Evolutionary conservation across 1,284 basidiomycete genomes (phyloP).

Genomic region (Psilocybe mexicana): DNA sequence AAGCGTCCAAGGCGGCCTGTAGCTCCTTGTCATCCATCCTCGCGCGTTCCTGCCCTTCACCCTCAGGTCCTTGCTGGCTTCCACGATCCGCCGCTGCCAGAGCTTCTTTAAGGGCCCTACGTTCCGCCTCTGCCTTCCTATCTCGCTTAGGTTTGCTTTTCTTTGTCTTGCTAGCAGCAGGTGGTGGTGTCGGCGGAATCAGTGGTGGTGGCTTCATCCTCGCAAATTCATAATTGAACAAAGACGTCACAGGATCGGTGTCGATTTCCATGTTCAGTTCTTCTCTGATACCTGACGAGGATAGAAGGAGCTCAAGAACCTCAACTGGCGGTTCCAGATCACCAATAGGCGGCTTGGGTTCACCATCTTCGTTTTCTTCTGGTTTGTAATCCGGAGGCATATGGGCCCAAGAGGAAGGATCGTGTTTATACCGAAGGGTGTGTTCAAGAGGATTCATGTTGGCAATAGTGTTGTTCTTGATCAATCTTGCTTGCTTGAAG

Average conservation of each 20-base stretch:
- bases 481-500: slow-evolving; percentile 72
- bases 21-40: slow-evolving; percentile 21
- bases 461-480: slow-evolving; percentile 59
- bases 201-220: slow-evolving; percentile 53
- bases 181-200: slow-evolving; percentile 30
- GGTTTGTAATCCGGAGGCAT: slow-evolving; percentile 3
- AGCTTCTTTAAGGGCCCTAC: slow-evolving; percentile 25
- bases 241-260: slow-evolving; percentile 57
- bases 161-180: slow-evolving; percentile 8
- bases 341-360: slow-evolving; percentile 11
- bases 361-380: slow-evolving; percentile 8
- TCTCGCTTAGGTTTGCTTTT: slow-evolving; percentile 45
- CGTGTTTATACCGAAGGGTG: slow-evolving; percentile 22
- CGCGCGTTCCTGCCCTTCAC: slow-evolving; percentile 3
- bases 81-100: slow-evolving; percentile 10
- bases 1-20: slow-evolving; percentile 19
- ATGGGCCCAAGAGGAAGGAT: slow-evolving; percentile 3
- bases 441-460: slow-evolving; percentile 62
- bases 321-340: slow-evolving; percentile 72
- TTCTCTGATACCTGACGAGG: slow-evolving; percentile 49
- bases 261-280: slow-evolving; percentile 53
- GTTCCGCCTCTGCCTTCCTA: slow-evolving; percentile 38
- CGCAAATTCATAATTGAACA: slow-evolving; percentile 70
- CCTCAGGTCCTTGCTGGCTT: neutral
- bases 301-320: slow-evolving; percentile 55